These are phyloP conservation scores for Thermothielavioides terrestris DNA, from an alignment of 495 filamentous ascomycete species.

Conservation along the genomic window DNA sequence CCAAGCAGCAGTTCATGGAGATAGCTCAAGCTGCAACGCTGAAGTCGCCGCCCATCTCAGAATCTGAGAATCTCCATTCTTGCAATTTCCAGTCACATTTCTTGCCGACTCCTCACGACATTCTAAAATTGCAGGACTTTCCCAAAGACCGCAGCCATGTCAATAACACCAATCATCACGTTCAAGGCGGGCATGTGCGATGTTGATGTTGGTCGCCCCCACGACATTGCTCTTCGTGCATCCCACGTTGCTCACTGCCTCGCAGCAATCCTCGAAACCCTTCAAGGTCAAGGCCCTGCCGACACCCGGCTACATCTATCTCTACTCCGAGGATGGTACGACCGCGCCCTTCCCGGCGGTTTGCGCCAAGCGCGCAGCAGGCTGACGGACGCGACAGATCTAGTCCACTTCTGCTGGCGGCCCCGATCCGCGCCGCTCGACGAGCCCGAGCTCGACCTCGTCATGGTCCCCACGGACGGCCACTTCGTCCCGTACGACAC, in stretches of 20 bases:
- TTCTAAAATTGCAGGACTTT: not conserved
- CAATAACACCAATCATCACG: constrained; percentile 76
- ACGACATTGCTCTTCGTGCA: not conserved
- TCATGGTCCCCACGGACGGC: constrained; percentile 86
- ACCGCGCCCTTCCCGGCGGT: not conserved
- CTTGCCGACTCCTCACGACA: not conserved
- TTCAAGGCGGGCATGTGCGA: constrained; percentile 96
- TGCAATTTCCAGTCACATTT: not conserved
- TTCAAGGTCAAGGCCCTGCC: constrained; percentile 58
- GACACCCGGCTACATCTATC: constrained; percentile 81
- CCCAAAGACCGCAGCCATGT: constrained; percentile 46
- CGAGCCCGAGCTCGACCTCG: constrained; percentile 69
- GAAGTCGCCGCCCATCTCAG: not conserved
- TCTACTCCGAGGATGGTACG: constrained; percentile 84
- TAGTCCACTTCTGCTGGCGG: constrained; percentile 97
- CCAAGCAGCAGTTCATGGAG: not conserved
- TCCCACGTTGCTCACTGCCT: constrained; percentile 19
- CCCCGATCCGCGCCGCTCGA: constrained; percentile 43
- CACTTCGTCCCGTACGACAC: constrained; percentile 71
- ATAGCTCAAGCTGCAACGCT: not conserved
- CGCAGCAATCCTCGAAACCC: constrained; percentile 49
- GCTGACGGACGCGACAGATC: constrained; percentile 43
- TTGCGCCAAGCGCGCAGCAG: not conserved
- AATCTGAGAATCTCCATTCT: not conserved
- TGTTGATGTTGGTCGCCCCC: constrained; percentile 56